Percentiles rank a stretch among this genome's conserved stretches.
These are phyloP conservation scores for Rhizomucor pusillus DNA, from an alignment of 371 early-diverging fungal species.

Conservation along the genomic window DNA sequence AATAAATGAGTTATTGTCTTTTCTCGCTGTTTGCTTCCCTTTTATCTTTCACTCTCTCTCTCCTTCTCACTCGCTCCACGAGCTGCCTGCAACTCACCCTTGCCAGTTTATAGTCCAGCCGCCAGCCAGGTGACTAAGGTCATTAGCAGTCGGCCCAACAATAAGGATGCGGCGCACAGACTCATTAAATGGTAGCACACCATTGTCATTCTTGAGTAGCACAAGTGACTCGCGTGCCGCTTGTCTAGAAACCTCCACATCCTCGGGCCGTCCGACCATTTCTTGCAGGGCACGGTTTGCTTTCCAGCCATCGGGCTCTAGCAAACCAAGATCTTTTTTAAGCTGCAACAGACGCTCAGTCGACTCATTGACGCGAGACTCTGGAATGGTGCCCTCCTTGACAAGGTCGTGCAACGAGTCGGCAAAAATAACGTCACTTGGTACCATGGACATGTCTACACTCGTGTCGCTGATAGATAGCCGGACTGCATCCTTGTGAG, in stretches of 20 bases:
- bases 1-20: no score
- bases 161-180: conserved; percentile 32
- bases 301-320: conserved; percentile 42
- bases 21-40: no score
- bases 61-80: no score
- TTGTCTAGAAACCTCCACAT: conserved; percentile 41
- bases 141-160: conserved; percentile 49
- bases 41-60: no score
- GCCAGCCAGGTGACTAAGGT: conserved; percentile 46
- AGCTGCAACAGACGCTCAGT: conserved; percentile 51
- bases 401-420: conserved; percentile 39
- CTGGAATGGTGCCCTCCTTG: conserved; percentile 24
- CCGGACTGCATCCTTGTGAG: conserved; percentile 43
- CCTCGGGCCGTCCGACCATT: conserved; percentile 28
- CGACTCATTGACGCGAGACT: conserved; percentile 47
- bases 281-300: conserved; percentile 28
- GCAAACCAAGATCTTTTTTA: conserved; percentile 62
- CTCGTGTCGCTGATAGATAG: conserved; percentile 52
- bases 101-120: conserved; percentile 66
- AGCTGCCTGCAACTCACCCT: conserved; percentile 33
- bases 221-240: conserved; percentile 60
- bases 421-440: conserved; percentile 48
- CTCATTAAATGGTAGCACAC: conserved; percentile 41
- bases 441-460: conserved; percentile 69
- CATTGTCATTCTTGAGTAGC: conserved; percentile 51